phyloP scores from a whole-genome alignment of 306 rosid genomes.

The Fragaria iinumae region DNA sequence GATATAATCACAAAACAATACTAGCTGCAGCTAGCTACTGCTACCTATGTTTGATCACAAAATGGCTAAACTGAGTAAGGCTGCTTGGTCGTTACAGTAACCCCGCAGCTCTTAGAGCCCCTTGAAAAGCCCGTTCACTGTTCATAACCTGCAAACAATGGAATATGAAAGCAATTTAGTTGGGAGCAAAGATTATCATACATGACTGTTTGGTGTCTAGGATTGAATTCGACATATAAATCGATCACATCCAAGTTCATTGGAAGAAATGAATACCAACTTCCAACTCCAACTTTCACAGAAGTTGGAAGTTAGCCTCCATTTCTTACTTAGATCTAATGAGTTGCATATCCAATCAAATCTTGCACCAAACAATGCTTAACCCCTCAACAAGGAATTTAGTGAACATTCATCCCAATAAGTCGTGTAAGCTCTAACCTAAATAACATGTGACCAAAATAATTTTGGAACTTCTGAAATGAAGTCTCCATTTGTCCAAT shows the following conservation, averaged over 20 bases:
- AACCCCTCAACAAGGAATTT: background rate
- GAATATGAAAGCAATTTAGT: background rate
- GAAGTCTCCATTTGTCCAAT: background rate
- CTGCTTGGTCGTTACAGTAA: slow-evolving; percentile 30
- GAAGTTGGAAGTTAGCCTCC: background rate
- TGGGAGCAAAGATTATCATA: background rate
- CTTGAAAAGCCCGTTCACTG: slow-evolving; percentile 36
- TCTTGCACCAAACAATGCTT: background rate
- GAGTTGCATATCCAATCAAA: background rate
- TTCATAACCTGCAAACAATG: slow-evolving; percentile 25
- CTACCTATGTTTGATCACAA: background rate
- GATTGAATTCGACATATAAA: background rate
- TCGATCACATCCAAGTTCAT: background rate
- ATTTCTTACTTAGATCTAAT: background rate
- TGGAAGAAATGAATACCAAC: background rate
- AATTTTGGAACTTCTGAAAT: background rate
- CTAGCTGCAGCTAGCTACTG: background rate
- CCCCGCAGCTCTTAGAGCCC: slow-evolving; percentile 58
- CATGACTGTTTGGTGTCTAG: background rate
- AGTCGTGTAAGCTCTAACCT: background rate
- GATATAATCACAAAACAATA: too few species aligned
- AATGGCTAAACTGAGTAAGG: background rate
- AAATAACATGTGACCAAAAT: background rate
- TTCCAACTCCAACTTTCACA: background rate
- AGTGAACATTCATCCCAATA: background rate